Conservation (phyloP, 352 stramenopile genomes). For the Sclerospora graminicola region DNA sequence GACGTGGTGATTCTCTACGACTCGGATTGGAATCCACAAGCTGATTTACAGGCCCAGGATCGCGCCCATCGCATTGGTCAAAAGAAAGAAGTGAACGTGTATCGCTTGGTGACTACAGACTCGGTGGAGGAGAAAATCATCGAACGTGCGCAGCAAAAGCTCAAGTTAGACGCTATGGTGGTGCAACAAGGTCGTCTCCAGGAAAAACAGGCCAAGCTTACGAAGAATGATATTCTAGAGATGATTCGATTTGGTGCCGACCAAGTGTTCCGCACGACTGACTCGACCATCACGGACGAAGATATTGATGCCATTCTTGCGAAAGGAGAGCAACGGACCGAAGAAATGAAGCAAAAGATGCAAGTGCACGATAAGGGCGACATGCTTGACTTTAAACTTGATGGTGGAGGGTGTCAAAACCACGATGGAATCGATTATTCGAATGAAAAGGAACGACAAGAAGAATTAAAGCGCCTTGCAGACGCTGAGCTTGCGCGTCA, state of each 20-base stretch:
- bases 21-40: slow-evolving; percentile 97
- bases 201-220: slow-evolving; percentile 88
- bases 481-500: slow-evolving; percentile 74
- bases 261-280: slow-evolving; percentile 95
- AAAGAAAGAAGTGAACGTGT: slow-evolving; percentile 97
- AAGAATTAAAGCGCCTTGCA: slow-evolving; percentile 76
- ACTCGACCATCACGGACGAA: slow-evolving; percentile 95
- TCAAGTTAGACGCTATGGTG: slow-evolving; percentile 85
- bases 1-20: slow-evolving; percentile 99
- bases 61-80: slow-evolving; percentile 97
- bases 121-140: slow-evolving; percentile 99
- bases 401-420: slow-evolving; percentile 90
- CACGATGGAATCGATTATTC: slow-evolving; percentile 95
- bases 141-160: slow-evolving; percentile 95
- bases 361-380: slow-evolving; percentile 80
- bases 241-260: slow-evolving; percentile 97
- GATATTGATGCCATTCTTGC: slow-evolving; percentile 98
- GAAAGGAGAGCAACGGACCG: slow-evolving; percentile 74
- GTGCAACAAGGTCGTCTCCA: slow-evolving; percentile 80
- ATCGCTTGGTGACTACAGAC: slow-evolving; percentile 91
- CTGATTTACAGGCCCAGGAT: slow-evolving; percentile 92
- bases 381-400: slow-evolving; percentile 86
- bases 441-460: slow-evolving; percentile 83
- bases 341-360: slow-evolving; percentile 85
- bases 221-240: slow-evolving; percentile 93